A percentile compares a stretch with the other conserved stretches of the same genome.
Conservation (phyloP, 164 flowering plant species). For the Saururus chinensis region DNA sequence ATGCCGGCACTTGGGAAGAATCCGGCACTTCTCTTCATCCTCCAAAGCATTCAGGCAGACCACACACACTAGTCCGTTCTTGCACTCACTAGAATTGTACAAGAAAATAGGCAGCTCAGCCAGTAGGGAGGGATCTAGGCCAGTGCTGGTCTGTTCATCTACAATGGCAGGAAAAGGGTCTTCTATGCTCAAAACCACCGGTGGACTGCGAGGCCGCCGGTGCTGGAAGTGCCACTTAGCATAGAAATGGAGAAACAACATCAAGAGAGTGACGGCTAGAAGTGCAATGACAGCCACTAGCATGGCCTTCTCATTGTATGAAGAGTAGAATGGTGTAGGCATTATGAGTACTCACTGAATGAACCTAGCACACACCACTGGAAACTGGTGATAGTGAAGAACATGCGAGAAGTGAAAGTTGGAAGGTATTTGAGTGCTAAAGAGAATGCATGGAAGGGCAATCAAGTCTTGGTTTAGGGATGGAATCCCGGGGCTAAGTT, state of each 20-base stretch:
- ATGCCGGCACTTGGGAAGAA: slow-evolving; percentile 37
- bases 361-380: not conserved
- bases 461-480: slow-evolving; percentile 2
- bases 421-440: no score
- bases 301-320: slow-evolving; percentile 1
- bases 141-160: not conserved
- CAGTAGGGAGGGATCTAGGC: not conserved
- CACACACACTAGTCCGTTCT: slow-evolving; percentile 18
- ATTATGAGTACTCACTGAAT: not conserved
- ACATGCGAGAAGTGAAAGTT: not conserved
- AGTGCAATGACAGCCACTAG: not conserved
- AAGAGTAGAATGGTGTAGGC: slow-evolving; percentile 1
- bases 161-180: not conserved
- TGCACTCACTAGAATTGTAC: not conserved
- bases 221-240: not conserved
- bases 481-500: not conserved
- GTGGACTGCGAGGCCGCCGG: not conserved
- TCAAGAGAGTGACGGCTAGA: not conserved
- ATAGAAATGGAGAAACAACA: slow-evolving; percentile 1
- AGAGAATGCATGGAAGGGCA: not conserved
- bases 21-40: slow-evolving; percentile 37
- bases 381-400: not conserved
- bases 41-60: slow-evolving; percentile 41
- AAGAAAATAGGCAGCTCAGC: not conserved
- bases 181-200: not conserved